Evolutionary conservation across 2,329 filamentous ascomycete species (phyloP), one percentile per base, ranked within the genome.

Genomic region (Colletotrichum godetiae): DNA sequence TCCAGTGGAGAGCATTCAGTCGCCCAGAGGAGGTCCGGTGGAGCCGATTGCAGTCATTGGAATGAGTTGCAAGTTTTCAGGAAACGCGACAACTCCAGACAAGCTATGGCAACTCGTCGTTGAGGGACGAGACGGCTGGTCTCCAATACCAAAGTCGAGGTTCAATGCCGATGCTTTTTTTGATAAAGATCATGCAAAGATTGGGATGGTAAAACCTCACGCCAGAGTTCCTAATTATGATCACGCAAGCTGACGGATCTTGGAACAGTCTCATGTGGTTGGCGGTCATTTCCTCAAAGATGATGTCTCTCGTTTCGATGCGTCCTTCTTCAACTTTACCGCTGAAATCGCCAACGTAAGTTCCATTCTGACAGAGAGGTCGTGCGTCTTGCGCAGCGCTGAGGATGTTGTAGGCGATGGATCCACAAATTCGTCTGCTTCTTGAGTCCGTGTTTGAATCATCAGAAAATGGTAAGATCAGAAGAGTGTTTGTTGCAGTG

Each of bases 41-140:
- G 58, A 72, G 31, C 75, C 76, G 3, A 74, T 78, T 31, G 77
- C 76, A 58, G 65, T 78, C 53, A 73, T 77, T 42, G 77, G 77
- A 6, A 76, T 77, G 70, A 73, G 76, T 2, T 77, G 77, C 58
- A 75, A 74, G n/a, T 74, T 77, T 8, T 73, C 76, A 8, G 77
- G 76, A 7, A 67, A 71, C 11, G 71, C 74, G 12, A 70, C 68
- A 12, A 74, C 53, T 8, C 76, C 76, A 1, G 67, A 73, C 10
- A 76, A 76, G 29, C 61, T 78, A 22, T 78, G 77, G 77, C 11
- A 69, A 42, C 42, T 73, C 10, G 37, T 68, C 5, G 58, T 42
- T 5, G n/a, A 68, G 1, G 66, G 66, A 24, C 27, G 59, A 19
- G 53, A 60, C 46, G 60, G 59, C 2, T 73, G 70, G 70, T 60